Conservation (phyloP, 257 asterid genomes). For the Vinca minor region DNA sequence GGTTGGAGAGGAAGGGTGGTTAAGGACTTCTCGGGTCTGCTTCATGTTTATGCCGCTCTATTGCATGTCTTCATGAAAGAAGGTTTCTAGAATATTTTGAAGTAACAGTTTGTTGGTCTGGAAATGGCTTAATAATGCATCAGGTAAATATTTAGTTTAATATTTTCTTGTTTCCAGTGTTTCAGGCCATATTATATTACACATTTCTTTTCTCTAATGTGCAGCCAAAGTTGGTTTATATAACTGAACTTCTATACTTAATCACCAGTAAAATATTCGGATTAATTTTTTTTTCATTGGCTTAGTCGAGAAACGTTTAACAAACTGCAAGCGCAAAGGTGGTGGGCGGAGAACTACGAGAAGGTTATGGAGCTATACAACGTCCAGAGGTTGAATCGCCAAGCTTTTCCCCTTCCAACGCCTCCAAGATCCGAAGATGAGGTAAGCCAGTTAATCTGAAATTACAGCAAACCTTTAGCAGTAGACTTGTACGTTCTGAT, state of each 20-base stretch:
- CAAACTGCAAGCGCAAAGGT: slow-evolving; percentile 92
- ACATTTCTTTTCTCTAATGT: background rate
- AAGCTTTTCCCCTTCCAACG: slow-evolving; percentile 73
- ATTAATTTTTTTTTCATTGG: slow-evolving; percentile 5
- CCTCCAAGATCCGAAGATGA: slow-evolving; percentile 77
- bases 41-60: background rate
- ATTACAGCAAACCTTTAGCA: background rate
- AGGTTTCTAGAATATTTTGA: background rate
- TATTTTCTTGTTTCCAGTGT: background rate
- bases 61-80: background rate
- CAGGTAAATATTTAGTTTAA: background rate
- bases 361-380: slow-evolving; percentile 86
- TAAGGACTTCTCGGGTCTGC: too few relatives aligned
- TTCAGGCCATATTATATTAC: background rate
- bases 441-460: slow-evolving; percentile 15
- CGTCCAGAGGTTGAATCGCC: slow-evolving; percentile 72
- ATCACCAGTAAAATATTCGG: background rate
- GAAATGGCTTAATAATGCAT: background rate
- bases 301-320: slow-evolving; percentile 82
- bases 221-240: background rate
- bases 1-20: too few relatives aligned
- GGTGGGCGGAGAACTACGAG: slow-evolving; percentile 96
- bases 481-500: background rate
- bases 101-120: background rate
- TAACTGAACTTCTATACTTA: background rate